Percentiles rank a stretch among this genome's conserved stretches.
Evolutionary conservation across 805 yeast genomes (phyloP).

Genomic region (Ogataea paradorogensis): DNA sequence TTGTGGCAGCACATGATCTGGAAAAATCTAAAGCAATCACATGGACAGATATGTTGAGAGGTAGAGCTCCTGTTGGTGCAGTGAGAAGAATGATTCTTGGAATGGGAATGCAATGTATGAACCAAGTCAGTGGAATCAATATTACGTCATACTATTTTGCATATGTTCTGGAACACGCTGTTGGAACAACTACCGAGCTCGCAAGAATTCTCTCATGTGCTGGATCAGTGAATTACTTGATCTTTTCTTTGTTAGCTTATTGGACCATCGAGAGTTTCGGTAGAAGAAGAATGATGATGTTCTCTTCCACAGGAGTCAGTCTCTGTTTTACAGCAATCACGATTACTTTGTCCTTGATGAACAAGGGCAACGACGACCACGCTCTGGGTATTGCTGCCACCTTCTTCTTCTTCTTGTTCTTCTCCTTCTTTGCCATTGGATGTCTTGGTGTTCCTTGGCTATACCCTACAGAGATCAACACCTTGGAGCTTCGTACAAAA

Average conservation of each 20-base stretch:
- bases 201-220: constrained; percentile 39
- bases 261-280: constrained; percentile 37
- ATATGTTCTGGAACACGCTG: constrained; percentile 21
- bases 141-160: constrained; percentile 16
- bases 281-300: constrained; percentile 39
- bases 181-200: constrained; percentile 33
- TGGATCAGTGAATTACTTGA: constrained; percentile 22
- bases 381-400: constrained; percentile 34
- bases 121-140: constrained; percentile 41
- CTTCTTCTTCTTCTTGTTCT: constrained; percentile 37
- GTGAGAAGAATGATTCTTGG: constrained; percentile 28
- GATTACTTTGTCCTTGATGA: constrained; percentile 28
- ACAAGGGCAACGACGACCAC: constrained; percentile 20
- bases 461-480: constrained; percentile 26
- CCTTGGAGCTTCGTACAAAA: constrained; percentile 26
- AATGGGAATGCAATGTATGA: constrained; percentile 35
- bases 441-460: constrained; percentile 26
- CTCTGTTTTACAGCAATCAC: constrained; percentile 41
- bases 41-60: constrained; percentile 26
- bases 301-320: constrained; percentile 38
- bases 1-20: constrained; percentile 22
- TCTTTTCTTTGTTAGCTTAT: constrained; percentile 26
- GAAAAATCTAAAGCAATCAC: constrained; percentile 24
- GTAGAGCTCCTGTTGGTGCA: constrained; percentile 22
- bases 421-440: constrained; percentile 34